Evolutionary conservation across 2,329 filamentous ascomycete species (phyloP), one percentile per base, ranked within the genome.

Genomic region (Biscogniauxia mediterranea): DNA sequence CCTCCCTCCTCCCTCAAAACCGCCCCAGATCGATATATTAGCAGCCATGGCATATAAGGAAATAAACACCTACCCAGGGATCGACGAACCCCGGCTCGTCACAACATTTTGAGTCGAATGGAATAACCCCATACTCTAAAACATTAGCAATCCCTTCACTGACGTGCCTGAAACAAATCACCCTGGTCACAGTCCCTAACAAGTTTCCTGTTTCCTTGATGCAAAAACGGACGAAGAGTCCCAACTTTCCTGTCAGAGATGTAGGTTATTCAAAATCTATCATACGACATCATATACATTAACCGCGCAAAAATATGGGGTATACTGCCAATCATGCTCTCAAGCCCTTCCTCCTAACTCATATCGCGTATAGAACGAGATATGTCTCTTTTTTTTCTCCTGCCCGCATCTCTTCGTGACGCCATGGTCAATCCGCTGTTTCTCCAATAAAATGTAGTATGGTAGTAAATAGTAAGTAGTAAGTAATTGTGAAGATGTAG

Each of bases 261-360:
- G 60, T 46, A 62, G 64, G 60, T 49, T 69, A 71, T 71, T 68
- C 64, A 67, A 67, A 65, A 32, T 70, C 68, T 72, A 71, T 72
- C 71, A 65, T 72, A 70, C 70, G 68, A 70, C 67, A 38, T 71
- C 69, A 73, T 74, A 68, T 73, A 74, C 71, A 74, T 73, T 73
- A 73, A 61, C 64, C 64, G 69, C 63, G 62, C 59, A 65, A 32
- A 28, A 62, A 61, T 66, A 58, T 60, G 63, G 72, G 72, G 71
- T 74, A 74, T 74, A 73, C 64, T 70, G 59, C 68, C 61, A 66
- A 70, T 65, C 65, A 67, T 65, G 62, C 66, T 66, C 17, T 55
- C 54, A 61, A 64, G 55, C 63, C 61, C 61, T 62, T 57, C 60
- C 56, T 61, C 55, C 17, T 17, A 59, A 58, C 59, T 61, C 26